phyloP scores from a whole-genome alignment of 2,329 filamentous ascomycete species.

The Colletotrichum gloeosporioides region DNA sequence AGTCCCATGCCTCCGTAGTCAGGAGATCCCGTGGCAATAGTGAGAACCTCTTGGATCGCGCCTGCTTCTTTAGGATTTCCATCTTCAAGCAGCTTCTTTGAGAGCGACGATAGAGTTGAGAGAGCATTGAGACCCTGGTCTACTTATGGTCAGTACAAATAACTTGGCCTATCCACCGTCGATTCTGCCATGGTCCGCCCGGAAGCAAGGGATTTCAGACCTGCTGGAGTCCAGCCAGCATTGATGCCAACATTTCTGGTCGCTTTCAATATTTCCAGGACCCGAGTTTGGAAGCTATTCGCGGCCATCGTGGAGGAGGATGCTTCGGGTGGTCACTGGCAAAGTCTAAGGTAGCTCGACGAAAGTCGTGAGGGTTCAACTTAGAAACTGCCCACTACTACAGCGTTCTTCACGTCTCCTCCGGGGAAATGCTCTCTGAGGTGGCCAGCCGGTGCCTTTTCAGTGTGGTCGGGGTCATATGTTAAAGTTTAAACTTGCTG shows the following conservation, averaged over 20 bases:
- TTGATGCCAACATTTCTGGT: not conserved
- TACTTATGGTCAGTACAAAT: not conserved
- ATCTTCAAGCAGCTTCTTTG: not conserved
- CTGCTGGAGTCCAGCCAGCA: not conserved
- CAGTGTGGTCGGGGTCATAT: not conserved
- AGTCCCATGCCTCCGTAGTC: slow-evolving; percentile 7
- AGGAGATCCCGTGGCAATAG: not conserved
- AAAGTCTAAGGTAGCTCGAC: not conserved
- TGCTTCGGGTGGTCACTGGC: not conserved
- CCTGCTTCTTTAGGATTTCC: not conserved
- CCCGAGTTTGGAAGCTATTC: not conserved
- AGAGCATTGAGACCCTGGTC: not conserved
- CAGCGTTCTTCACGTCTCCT: not conserved
- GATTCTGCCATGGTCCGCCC: not conserved
- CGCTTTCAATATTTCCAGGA: not conserved
- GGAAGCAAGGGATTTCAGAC: not conserved
- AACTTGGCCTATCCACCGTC: not conserved
- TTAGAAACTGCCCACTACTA: not conserved
- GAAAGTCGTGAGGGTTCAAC: not conserved
- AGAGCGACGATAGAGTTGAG: not conserved
- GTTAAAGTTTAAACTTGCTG: not conserved
- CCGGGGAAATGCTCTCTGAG: not conserved
- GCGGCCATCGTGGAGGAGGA: not conserved
- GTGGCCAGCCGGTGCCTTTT: not conserved
- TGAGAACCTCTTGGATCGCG: not conserved